Conservation (phyloP, 768 basidiomycete genomes). For the Serendipita vermifera region DNA sequence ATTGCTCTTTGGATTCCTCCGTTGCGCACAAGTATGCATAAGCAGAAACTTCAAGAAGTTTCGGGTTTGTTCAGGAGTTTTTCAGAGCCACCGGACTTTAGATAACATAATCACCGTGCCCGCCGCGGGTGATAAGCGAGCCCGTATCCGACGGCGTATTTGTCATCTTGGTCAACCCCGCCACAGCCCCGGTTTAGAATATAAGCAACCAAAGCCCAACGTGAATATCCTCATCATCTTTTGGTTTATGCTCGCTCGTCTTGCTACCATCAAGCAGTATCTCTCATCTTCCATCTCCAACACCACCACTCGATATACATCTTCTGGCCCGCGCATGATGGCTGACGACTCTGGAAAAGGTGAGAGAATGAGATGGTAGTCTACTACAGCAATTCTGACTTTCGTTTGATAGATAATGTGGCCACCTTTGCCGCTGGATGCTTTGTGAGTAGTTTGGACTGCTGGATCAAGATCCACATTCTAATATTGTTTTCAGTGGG, state of each 20-base stretch:
- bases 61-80: background rate
- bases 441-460: background rate
- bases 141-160: too few relatives aligned
- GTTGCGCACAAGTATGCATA: too few relatives aligned
- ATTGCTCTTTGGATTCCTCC: too few relatives aligned
- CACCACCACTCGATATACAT: background rate
- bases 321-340: background rate
- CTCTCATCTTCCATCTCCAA: background rate
- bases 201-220: background rate
- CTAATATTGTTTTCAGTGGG: too few relatives aligned
- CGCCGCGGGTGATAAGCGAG: background rate
- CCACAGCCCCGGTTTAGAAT: background rate
- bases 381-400: background rate
- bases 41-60: too few relatives aligned
- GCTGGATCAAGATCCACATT: background rate
- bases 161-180: background rate
- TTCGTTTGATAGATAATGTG: background rate
- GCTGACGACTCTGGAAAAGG: slow-evolving; percentile 3
- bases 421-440: slow-evolving; percentile 1
- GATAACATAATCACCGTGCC: background rate
- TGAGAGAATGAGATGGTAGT: background rate
- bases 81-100: slow-evolving; percentile 4
- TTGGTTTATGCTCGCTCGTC: background rate
- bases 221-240: background rate
- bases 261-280: background rate